These are phyloP conservation scores for Breviolum minutum DNA, from an alignment of 73 alveolate genomes.

Conservation along the genomic window DNA sequence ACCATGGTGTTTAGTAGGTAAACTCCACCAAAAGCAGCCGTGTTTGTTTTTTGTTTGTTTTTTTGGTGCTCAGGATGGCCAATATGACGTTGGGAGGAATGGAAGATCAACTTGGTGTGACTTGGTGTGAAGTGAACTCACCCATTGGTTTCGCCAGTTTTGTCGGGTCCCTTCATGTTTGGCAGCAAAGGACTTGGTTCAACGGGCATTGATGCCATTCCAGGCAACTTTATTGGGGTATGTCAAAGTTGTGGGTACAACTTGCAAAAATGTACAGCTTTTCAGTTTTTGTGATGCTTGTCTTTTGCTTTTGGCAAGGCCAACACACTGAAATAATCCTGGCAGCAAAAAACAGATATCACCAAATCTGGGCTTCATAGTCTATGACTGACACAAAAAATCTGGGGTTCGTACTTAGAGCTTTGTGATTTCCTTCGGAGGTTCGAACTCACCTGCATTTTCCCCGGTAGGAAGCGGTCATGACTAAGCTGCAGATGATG, in stretches of 20 bases:
- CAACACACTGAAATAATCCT: no score
- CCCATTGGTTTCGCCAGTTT: neutral
- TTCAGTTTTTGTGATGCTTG: no score
- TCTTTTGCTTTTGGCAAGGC: no score
- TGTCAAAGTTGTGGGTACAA: neutral
- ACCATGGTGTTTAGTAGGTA: neutral
- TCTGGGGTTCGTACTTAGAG: no score
- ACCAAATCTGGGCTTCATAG: no score
- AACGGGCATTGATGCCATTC: constrained; percentile 52
- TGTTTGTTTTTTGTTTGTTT: no score
- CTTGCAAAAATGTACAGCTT: neutral
- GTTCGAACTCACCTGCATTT: neutral
- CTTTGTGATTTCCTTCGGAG: no score
- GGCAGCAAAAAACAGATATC: no score
- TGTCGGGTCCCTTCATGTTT: neutral
- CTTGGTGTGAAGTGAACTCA: neutral
- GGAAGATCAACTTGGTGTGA: constrained; percentile 40
- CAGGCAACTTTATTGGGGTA: neutral
- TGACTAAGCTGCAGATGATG: constrained; percentile 82
- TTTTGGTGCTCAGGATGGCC: constrained; percentile 12
- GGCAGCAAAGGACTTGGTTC: neutral
- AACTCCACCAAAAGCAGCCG: neutral
- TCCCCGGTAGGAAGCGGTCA: constrained; percentile 43
- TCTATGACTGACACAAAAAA: no score
- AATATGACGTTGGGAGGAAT: neutral